phyloP scores from a whole-genome alignment of 805 yeast genomes.

The Candida insectalens region DNA sequence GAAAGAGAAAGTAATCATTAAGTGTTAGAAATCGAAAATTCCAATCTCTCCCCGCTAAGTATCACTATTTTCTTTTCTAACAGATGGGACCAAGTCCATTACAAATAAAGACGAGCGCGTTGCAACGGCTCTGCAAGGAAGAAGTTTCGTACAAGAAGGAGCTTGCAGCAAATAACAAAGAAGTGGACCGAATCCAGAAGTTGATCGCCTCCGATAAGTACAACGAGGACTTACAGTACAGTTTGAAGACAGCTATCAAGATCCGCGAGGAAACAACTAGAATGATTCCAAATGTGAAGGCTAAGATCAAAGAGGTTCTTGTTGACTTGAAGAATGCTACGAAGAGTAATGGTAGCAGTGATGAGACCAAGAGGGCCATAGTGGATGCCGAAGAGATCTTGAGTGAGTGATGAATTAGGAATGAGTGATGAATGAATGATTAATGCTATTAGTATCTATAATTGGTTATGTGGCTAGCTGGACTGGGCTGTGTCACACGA shows the following conservation, averaged over 20 bases:
- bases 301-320: constrained; percentile 15
- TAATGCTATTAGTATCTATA: too few species aligned
- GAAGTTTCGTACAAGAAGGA: constrained; percentile 52
- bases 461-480: too few species aligned
- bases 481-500: too few species aligned
- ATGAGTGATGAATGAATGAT: too few species aligned
- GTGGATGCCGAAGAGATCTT: constrained; percentile 14
- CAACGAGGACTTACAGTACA: constrained; percentile 18
- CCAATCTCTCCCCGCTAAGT: too few species aligned
- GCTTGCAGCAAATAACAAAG: constrained; percentile 20
- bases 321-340: constrained; percentile 15
- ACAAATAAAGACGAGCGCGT: constrained; percentile 63
- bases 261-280: constrained; percentile 21
- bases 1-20: too few species aligned
- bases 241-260: constrained; percentile 15
- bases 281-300: constrained; percentile 17
- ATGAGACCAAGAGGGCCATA: constrained; percentile 14
- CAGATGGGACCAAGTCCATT: constrained; percentile 60
- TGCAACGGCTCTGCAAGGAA: constrained; percentile 62
- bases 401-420: neutral
- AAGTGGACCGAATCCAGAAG: constrained; percentile 14
- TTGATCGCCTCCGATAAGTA: constrained; percentile 9
- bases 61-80: too few species aligned
- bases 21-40: too few species aligned
- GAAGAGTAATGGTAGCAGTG: constrained; percentile 8